A percentile compares a stretch with the other conserved stretches of the same genome.
phyloP scores from a whole-genome alignment of 2,329 filamentous ascomycete genomes.

The Colletotrichum theobromicola region DNA sequence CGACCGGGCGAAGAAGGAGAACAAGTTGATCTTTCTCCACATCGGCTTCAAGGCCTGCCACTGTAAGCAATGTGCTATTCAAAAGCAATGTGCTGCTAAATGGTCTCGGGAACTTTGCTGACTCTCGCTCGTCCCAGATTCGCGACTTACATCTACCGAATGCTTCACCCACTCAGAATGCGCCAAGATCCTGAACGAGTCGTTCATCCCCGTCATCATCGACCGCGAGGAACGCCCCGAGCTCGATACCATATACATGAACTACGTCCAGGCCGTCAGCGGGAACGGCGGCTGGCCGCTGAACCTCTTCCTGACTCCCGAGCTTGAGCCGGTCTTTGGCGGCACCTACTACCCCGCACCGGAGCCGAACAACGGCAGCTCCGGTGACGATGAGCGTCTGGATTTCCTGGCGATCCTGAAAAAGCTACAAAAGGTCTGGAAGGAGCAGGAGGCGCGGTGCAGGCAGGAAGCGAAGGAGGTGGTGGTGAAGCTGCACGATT shows the following conservation, averaged over 20 bases:
- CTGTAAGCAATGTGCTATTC: slow-evolving; percentile 61
- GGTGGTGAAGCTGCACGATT: slow-evolving; percentile 79
- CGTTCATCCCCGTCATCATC: slow-evolving; percentile 90
- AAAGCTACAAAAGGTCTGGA: slow-evolving; percentile 80
- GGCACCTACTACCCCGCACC: slow-evolving; percentile 96
- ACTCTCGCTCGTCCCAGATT: slow-evolving; percentile 56
- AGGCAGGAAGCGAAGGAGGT: slow-evolving; percentile 85
- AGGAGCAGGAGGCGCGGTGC: slow-evolving; percentile 82
- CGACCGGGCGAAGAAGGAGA: slow-evolving; percentile 76
- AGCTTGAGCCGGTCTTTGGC: slow-evolving; percentile 92
- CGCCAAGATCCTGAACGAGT: slow-evolving; percentile 80
- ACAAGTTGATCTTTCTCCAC: slow-evolving; percentile 90
- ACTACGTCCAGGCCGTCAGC: slow-evolving; percentile 93
- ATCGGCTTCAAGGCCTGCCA: slow-evolving; percentile 96
- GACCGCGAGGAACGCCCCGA: slow-evolving; percentile 95
- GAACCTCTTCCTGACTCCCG: slow-evolving; percentile 94
- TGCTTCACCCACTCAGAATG: slow-evolving; percentile 86
- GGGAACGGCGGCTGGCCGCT: slow-evolving; percentile 92
- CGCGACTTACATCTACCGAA: slow-evolving; percentile 91
- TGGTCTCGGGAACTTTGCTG: background rate
- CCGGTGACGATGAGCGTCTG: slow-evolving; percentile 63
- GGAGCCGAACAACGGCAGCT: slow-evolving; percentile 55
- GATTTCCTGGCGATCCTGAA: slow-evolving; percentile 83
- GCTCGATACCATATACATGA: slow-evolving; percentile 96
- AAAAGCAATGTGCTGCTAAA: slow-evolving; percentile 37